Evolutionary conservation across 140 eudicot genomes (phyloP), one percentile per base, ranked within the genome.

Genomic region (Stevia rebaudiana): DNA sequence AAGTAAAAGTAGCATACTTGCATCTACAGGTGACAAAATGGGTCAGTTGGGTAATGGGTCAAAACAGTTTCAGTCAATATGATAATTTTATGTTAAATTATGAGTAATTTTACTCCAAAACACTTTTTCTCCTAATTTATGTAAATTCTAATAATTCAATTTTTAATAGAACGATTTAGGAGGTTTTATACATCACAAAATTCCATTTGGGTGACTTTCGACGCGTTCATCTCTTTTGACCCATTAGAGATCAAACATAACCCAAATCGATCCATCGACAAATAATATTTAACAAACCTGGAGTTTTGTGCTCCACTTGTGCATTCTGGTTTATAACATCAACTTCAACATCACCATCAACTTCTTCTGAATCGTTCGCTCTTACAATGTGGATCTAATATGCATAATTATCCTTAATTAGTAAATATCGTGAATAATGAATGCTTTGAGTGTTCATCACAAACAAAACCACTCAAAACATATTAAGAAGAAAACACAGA

Each of bases 301-400:
- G 70, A 74, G 71, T 74, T 12, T 1, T 48, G 70, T 69, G 78
- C 44, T 79, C 69, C 0, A 37, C 33, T 6, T 48, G 71, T 7
- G 63, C 51, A 39, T 78, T 79, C 43, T 65, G 68, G 65, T 66
- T 74, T 21, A 72, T 30, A 58, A 84, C 81, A 68, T 74, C 51
- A 58, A 84, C 81, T 65, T 74, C 51, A 60, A 43, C 77, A 68
- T 81, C 85, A 73, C 81, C 87, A 74, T 84, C 86, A 16, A 75
- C 82, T 41, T 84, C 83, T 11, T 53, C 78, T 31, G 66, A 41
- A 65, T 76, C 87, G 31, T 82, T 72, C 49, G 80, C 78, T 76
- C 96, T 82, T 60, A 85, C 49, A 21, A 85, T 71, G 61, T 78
- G 78, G 50, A 88, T 82, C 94, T 88, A 8, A 63, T 39, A 43